phyloP scores from a whole-genome alignment of 306 rosid species.

The Quercus variabilis region DNA sequence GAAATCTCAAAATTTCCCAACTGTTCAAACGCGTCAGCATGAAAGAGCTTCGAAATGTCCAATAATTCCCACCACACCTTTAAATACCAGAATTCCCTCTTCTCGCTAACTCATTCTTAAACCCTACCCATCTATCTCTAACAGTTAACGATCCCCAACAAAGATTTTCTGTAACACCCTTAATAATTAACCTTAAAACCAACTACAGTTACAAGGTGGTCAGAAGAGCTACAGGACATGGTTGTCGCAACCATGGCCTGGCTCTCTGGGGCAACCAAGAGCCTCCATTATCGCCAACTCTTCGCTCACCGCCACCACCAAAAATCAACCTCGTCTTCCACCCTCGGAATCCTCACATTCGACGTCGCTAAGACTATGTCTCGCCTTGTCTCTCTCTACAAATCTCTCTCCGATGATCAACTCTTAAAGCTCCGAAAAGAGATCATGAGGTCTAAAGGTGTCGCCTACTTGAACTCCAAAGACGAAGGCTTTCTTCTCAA shows the following conservation, averaged over 20 bases:
- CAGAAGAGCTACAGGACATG: conserved; percentile 5
- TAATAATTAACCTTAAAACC: background rate
- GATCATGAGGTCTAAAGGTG: conserved; percentile 39
- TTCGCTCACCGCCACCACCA: conserved; percentile 16
- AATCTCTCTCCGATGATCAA: conserved; percentile 50
- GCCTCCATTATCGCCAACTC: background rate
- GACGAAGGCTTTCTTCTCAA: conserved; percentile 55
- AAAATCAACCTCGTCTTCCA: conserved; percentile 13
- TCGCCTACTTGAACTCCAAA: conserved; percentile 34
- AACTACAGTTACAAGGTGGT: background rate
- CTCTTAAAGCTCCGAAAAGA: conserved; percentile 31
- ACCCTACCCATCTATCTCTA: background rate
- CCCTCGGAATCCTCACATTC: conserved; percentile 59
- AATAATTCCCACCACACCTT: background rate
- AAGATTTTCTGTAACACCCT: background rate
- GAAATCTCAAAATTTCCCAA: background rate
- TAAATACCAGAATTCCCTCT: background rate
- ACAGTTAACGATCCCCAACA: background rate
- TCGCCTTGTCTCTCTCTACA: conserved; percentile 50
- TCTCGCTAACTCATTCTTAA: background rate
- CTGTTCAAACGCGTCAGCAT: conserved; percentile 25
- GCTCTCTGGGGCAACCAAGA: conserved; percentile 10
- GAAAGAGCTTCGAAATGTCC: conserved; percentile 24
- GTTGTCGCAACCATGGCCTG: conserved; percentile 31
- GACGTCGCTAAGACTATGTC: conserved; percentile 66